These are phyloP conservation scores for Pleurotus cornucopiae DNA, from an alignment of 768 basidiomycete species.

Conservation along the genomic window DNA sequence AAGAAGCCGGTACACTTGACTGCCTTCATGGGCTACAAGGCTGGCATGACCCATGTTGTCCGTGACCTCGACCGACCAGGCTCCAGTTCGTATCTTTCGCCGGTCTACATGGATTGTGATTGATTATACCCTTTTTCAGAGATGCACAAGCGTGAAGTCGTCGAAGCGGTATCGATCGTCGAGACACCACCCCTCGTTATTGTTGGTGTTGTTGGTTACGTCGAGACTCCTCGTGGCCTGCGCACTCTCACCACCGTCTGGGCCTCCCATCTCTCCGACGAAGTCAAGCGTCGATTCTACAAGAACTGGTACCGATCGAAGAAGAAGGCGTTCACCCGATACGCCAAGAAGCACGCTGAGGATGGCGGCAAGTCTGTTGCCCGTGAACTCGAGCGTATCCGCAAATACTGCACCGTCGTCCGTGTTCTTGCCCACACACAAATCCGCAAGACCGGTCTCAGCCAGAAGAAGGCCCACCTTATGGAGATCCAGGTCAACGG, in stretches of 20 bases:
- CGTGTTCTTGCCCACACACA: constrained; percentile 99
- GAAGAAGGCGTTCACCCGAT: constrained; percentile 99
- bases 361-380: constrained; percentile 87
- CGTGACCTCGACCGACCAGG: constrained; percentile 99
- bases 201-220: constrained; percentile 98
- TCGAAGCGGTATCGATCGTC: constrained; percentile 93
- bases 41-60: constrained; percentile 99
- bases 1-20: constrained; percentile 99
- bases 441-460: constrained; percentile 94
- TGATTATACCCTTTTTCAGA: constrained; percentile 42
- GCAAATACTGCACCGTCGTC: constrained; percentile 99
- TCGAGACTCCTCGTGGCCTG: constrained; percentile 98
- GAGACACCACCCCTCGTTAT: constrained; percentile 97
- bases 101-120: neutral
- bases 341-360: constrained; percentile 99
- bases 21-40: constrained; percentile 99
- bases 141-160: constrained; percentile 99
- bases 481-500: constrained; percentile 99
- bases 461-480: constrained; percentile 99
- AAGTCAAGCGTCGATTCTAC: constrained; percentile 99
- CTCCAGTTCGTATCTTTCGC: constrained; percentile 70
- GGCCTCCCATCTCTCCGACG: constrained; percentile 97
- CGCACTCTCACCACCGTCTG: constrained; percentile 98
- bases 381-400: constrained; percentile 98
- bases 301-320: constrained; percentile 99